Evolutionary conservation across 2,329 filamentous ascomycete species (phyloP).

Genomic region (Cordyceps cateniannulata): DNA sequence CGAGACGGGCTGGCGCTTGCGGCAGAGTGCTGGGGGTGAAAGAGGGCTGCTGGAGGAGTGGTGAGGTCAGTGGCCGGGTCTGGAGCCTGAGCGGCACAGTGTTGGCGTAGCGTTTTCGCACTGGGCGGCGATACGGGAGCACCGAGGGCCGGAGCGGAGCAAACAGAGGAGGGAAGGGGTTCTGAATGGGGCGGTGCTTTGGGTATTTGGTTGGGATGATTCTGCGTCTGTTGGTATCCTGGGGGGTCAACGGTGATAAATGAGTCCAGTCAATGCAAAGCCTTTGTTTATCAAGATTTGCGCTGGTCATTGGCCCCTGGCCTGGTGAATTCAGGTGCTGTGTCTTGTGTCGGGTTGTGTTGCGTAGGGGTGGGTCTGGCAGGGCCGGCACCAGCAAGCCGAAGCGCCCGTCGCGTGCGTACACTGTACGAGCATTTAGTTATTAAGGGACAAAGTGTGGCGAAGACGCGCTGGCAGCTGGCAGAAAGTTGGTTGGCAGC

Average conservation of each 20-base stretch:
- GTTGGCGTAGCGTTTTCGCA: background rate
- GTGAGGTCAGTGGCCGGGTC: background rate
- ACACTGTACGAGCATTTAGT: background rate
- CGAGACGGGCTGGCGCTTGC: background rate
- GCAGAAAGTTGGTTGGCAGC: background rate
- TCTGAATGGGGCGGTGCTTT: background rate
- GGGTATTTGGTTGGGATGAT: too few species aligned
- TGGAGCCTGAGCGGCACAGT: background rate
- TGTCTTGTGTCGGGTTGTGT: slow-evolving; percentile 4
- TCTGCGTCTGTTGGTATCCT: background rate
- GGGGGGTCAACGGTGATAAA: too few species aligned
- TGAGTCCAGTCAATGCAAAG: background rate
- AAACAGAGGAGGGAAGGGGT: background rate
- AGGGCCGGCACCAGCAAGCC: slow-evolving; percentile 8
- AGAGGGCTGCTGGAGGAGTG: background rate
- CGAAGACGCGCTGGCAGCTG: background rate
- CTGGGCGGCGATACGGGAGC: slow-evolving; percentile 6
- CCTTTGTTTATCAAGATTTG: too few species aligned
- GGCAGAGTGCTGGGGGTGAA: background rate
- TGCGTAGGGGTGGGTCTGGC: slow-evolving; percentile 5
- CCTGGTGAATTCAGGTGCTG: background rate
- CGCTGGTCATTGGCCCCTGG: too few species aligned
- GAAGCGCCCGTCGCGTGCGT: background rate
- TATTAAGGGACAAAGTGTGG: background rate
- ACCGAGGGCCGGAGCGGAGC: slow-evolving; percentile 7